phyloP scores from a whole-genome alignment of 2,329 filamentous ascomycete species.

The Sclerotinia glacialis region DNA sequence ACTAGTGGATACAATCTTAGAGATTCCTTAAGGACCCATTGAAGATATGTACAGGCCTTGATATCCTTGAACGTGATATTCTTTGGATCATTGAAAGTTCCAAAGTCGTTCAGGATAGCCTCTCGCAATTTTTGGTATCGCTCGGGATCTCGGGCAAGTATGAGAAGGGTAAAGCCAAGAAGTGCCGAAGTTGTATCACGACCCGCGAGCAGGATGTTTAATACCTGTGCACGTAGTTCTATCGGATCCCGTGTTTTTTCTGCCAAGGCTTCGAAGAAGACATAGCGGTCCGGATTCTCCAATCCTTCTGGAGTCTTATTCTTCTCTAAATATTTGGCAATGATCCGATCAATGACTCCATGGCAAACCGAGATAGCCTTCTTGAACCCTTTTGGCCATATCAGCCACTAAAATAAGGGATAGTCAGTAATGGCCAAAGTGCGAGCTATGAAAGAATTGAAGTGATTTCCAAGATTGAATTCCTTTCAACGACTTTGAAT shows the following conservation, averaged over 20 bases:
- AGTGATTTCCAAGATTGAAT: no score
- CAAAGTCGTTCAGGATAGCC: slow-evolving; percentile 42
- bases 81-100: slow-evolving; percentile 36
- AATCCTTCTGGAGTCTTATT: slow-evolving; percentile 28
- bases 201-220: slow-evolving; percentile 56
- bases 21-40: slow-evolving; percentile 40
- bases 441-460: no score
- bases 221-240: slow-evolving; percentile 50
- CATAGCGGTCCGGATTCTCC: slow-evolving; percentile 36
- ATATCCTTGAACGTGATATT: slow-evolving; percentile 35
- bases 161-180: slow-evolving; percentile 40
- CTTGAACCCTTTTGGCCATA: slow-evolving; percentile 38
- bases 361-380: slow-evolving; percentile 37
- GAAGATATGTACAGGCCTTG: slow-evolving; percentile 37
- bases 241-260: slow-evolving; percentile 46
- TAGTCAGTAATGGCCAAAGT: slow-evolving; percentile 24
- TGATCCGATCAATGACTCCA: slow-evolving; percentile 49
- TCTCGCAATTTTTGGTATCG: slow-evolving; percentile 46
- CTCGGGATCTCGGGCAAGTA: slow-evolving; percentile 40
- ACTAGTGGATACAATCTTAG: slow-evolving; percentile 55
- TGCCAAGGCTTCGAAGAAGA: slow-evolving; percentile 57
- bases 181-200: slow-evolving; percentile 57
- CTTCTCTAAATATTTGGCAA: slow-evolving; percentile 41
- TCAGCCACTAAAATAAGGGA: slow-evolving; percentile 29
- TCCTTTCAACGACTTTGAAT: no score